phyloP scores from a whole-genome alignment of 768 basidiomycete genomes.

The Pleurotus djamor region DNA sequence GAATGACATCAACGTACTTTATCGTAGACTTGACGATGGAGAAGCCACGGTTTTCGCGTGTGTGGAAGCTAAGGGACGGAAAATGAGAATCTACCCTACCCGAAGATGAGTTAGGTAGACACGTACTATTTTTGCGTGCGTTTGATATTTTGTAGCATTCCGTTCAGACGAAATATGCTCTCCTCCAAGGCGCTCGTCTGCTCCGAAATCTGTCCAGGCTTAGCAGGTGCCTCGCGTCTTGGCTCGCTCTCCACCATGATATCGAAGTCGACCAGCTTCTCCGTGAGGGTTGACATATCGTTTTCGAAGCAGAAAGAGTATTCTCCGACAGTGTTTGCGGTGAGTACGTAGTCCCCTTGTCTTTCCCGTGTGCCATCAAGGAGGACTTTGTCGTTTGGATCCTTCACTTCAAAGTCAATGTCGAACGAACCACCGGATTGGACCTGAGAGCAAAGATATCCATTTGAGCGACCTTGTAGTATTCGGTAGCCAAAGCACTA shows the following conservation, averaged over 20 bases:
- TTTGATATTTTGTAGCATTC: conserved; percentile 86
- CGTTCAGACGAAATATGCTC: conserved; percentile 89
- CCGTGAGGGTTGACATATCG: conserved; percentile 91
- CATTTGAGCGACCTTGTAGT: not conserved
- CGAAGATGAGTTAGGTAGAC: not conserved
- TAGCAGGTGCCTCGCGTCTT: conserved; percentile 83
- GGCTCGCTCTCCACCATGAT: conserved; percentile 99
- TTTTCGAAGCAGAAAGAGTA: conserved; percentile 98
- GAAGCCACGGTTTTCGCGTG: conserved; percentile 91
- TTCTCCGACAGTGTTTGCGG: conserved; percentile 88
- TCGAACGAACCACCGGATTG: conserved; percentile 98
- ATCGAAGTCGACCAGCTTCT: conserved; percentile 93
- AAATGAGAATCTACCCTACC: not conserved
- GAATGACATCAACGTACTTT: conserved; percentile 44
- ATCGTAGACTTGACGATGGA: conserved; percentile 89
- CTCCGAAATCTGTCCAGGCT: conserved; percentile 84
- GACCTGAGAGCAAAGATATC: conserved; percentile 44
- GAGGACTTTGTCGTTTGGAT: conserved; percentile 84
- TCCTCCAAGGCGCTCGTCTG: conserved; percentile 95
- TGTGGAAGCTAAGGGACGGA: conserved; percentile 72
- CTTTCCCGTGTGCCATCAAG: conserved; percentile 88
- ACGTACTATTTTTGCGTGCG: conserved; percentile 92
- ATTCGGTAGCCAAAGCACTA: conserved; percentile 23
- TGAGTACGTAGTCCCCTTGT: conserved; percentile 96
- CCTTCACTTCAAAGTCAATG: conserved; percentile 90